These are phyloP conservation scores for Tulasnella sp. DNA, from an alignment of 768 basidiomycete species.

Conservation along the genomic window DNA sequence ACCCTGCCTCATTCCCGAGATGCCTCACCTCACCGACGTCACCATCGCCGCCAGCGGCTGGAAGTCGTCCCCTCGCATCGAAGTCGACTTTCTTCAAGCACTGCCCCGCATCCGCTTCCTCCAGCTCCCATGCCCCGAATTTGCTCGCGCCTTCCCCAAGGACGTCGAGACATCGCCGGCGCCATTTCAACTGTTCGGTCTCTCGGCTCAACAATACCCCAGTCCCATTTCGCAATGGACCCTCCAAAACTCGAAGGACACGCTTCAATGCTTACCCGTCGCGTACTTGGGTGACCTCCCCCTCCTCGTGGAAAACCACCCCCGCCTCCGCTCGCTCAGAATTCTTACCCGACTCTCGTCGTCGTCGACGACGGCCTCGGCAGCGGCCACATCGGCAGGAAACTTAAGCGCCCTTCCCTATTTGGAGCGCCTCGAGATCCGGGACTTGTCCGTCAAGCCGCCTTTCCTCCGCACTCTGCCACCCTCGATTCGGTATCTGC, in stretches of 20 bases:
- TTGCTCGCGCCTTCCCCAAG: neutral
- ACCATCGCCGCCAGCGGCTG: conserved; percentile 7
- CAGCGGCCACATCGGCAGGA: too few species aligned
- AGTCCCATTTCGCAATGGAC: neutral
- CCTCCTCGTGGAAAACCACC: neutral
- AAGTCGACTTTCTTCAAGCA: neutral
- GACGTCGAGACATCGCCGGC: neutral
- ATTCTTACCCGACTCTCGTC: neutral
- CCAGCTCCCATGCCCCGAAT: neutral
- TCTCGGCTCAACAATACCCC: conserved; percentile 7
- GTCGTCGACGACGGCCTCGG: too few species aligned
- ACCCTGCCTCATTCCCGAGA: neutral
- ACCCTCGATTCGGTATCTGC: conserved; percentile 4
- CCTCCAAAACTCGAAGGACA: neutral
- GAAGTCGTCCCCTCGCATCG: conserved; percentile 13
- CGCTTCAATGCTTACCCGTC: neutral
- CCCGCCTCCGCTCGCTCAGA: neutral
- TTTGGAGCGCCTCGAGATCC: conserved; percentile 6
- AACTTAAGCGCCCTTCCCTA: neutral
- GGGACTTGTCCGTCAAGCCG: neutral
- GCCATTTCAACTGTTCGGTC: neutral
- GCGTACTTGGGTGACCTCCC: conserved; percentile 1
- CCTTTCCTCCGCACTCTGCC: conserved; percentile 2
- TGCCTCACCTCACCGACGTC: conserved; percentile 8
- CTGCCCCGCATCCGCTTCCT: neutral